These are phyloP conservation scores for Coemansia sp. DNA, from an alignment of 192 early-diverging fungal species.

Conservation along the genomic window DNA sequence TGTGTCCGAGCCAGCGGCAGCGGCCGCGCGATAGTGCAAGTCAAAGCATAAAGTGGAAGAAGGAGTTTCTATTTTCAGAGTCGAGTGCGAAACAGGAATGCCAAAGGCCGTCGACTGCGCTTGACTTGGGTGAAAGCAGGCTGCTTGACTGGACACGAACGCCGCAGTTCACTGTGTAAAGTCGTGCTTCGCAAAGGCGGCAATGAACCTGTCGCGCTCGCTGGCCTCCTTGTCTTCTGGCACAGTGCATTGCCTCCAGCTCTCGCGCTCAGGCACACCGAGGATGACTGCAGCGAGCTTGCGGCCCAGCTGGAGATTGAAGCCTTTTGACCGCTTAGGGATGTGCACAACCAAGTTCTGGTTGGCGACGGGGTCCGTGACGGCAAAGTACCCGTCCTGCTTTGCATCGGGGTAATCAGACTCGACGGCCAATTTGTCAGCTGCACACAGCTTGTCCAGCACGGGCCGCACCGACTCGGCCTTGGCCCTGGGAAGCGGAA, in stretches of 20 bases:
- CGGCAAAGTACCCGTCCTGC: constrained; percentile 31
- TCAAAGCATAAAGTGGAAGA: neutral
- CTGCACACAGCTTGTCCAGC: constrained; percentile 23
- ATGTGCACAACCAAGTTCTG: constrained; percentile 27
- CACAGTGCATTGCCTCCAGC: constrained; percentile 78
- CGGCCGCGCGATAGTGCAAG: neutral
- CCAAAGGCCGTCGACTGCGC: neutral
- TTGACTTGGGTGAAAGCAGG: too few species aligned
- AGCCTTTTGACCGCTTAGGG: constrained; percentile 29
- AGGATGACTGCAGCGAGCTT: constrained; percentile 63
- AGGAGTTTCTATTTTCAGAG: neutral
- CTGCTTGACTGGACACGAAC: too few species aligned
- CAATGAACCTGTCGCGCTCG: constrained; percentile 45
- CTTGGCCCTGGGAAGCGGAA: constrained; percentile 33
- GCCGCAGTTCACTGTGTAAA: constrained; percentile 42
- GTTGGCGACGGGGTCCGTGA: constrained; percentile 17
- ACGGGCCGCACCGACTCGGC: constrained; percentile 9
- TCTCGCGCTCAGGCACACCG: constrained; percentile 61
- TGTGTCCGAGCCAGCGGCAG: neutral
- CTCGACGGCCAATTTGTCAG: constrained; percentile 11
- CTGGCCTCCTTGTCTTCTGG: constrained; percentile 60
- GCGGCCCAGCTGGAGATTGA: constrained; percentile 80
- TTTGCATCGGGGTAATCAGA: constrained; percentile 14
- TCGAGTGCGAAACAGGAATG: neutral
- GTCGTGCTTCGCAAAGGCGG: constrained; percentile 36